A percentile compares a stretch with the other conserved stretches of the same genome.
Conservation (phyloP, 1,139 yeast genomes). For the Suhomyces wounanorum region DNA sequence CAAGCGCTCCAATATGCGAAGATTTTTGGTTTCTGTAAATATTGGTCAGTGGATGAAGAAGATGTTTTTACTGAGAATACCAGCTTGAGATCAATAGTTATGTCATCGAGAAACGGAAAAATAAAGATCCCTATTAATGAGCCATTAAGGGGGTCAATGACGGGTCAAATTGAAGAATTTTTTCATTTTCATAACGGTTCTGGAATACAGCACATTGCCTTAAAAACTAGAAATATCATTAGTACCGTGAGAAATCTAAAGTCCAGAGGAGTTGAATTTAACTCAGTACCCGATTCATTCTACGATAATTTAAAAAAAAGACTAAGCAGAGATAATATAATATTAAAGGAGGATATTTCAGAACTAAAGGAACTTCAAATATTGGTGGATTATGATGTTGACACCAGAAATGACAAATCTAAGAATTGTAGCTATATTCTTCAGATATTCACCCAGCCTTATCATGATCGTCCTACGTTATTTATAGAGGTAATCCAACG, state of each 20-base stretch:
- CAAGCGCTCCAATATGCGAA: constrained; percentile 61
- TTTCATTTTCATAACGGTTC: constrained; percentile 74
- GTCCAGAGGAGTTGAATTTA: constrained; percentile 69
- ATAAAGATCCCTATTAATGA: constrained; percentile 84
- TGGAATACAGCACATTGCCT: constrained; percentile 82
- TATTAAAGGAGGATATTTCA: constrained; percentile 49
- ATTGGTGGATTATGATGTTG: constrained; percentile 71
- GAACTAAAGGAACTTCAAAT: constrained; percentile 52
- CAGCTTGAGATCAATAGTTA: constrained; percentile 71
- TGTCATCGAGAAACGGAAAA: constrained; percentile 66
- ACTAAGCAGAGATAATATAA: constrained; percentile 35
- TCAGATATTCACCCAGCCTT: constrained; percentile 77
- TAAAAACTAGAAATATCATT: constrained; percentile 62
- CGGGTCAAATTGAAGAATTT: constrained; percentile 82
- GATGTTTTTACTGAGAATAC: constrained; percentile 70
- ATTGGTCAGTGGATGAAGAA: constrained; percentile 82
- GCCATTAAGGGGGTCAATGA: constrained; percentile 67
- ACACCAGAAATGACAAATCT: constrained; percentile 29
- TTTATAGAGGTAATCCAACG: constrained; percentile 82
- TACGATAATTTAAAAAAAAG: constrained; percentile 52
- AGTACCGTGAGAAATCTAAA: constrained; percentile 55
- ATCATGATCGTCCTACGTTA: constrained; percentile 76
- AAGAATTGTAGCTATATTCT: constrained; percentile 60
- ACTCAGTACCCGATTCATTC: constrained; percentile 56
- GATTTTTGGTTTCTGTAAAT: constrained; percentile 71